Conservation (phyloP, 2,329 filamentous ascomycete genomes). For the Beauveria bassiana region DNA sequence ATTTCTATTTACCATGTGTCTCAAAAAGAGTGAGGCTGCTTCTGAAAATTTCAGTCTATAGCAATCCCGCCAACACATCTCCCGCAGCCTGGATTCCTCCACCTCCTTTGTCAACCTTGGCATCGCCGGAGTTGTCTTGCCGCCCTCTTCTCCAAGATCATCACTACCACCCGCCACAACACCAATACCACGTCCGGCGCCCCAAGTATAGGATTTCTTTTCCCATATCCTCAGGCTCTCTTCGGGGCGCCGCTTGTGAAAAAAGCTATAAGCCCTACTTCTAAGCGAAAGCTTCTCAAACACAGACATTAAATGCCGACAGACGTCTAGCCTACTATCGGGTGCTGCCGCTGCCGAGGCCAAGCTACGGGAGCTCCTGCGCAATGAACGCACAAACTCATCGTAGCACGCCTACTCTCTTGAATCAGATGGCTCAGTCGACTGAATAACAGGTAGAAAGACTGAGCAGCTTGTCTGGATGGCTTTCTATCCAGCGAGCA, state of each 20-base stretch:
- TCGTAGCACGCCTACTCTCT: too few species aligned
- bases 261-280: neutral
- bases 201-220: neutral
- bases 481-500: too few species aligned
- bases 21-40: too few species aligned
- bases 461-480: too few species aligned
- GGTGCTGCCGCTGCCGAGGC: constrained; percentile 9
- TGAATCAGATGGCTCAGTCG: too few species aligned
- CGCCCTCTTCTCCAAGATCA: neutral
- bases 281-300: neutral
- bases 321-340: constrained; percentile 1
- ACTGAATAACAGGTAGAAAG: too few species aligned
- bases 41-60: too few species aligned
- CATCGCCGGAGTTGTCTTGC: constrained; percentile 7
- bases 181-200: neutral
- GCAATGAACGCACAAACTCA: neutral
- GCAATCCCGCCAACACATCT: too few species aligned
- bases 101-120: neutral
- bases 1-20: too few species aligned
- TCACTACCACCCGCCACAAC: neutral
- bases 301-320: neutral
- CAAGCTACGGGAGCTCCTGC: constrained; percentile 9
- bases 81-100: constrained; percentile 8
- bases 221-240: neutral
- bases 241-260: neutral